Evolutionary conservation across 495 filamentous ascomycete species (phyloP), one percentile per base, ranked within the genome.

Genomic region (Aspergillus panamensis): DNA sequence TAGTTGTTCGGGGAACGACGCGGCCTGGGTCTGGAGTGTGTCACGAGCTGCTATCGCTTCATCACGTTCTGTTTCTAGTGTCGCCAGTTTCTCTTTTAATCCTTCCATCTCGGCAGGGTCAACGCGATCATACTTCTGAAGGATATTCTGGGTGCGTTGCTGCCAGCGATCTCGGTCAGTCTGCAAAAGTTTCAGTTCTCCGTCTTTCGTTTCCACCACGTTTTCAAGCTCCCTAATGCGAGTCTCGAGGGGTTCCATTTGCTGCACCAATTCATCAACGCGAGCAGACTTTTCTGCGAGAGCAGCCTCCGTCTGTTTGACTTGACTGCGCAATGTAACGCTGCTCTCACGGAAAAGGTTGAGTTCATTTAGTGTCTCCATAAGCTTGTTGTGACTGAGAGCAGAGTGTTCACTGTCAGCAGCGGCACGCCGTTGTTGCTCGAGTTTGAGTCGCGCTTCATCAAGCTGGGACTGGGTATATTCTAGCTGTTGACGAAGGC

Each of bases 291-390:
- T 93, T 68, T 89, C 86, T 0, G 82, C 78, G 30, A 97, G 77
- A 54, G 88, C 83, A 16, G 82, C 76, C 60, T 91, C 87, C 9
- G 87, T 84, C 59, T 92, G 88, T 55, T 90, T 86, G 55, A 86
- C 83, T 65, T 97, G 91, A 61, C 87, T 88, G 39, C 95, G 87
- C 25, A 97, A 77, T 2, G 92, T 93, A 44, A 87, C 85, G 60
- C 87, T 94, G 73, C 90, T 96, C 71, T 99, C 94, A 10, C 95
- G 88, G 77, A 94, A 91, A 14, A 96, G 78, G 65, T 97, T 97
- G 51, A 97, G 80, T 71, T 97, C 91, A 56, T 95, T 93, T 45
- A 99, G 80, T 31, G 91, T 97, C 57, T 95, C 85, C 84, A 96
- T 88, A 8, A 97, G 80, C 62, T 95, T 90, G 67, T 89, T 92